Evolutionary conservation across 768 basidiomycete species (phyloP).

Genomic region (Termitomyces sp.): DNA sequence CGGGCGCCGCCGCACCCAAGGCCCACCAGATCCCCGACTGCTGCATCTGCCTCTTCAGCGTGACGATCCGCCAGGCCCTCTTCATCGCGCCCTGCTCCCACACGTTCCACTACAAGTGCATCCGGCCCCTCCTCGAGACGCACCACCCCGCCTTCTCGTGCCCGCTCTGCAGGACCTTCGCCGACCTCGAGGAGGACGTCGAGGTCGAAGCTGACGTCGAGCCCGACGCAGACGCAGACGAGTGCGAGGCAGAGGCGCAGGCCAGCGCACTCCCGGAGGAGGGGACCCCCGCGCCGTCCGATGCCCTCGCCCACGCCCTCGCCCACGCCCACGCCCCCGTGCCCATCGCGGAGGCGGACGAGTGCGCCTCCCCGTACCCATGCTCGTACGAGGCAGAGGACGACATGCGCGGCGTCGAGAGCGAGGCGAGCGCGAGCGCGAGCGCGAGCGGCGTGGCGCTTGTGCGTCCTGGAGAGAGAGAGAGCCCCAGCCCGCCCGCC

Average conservation of each 20-base stretch:
- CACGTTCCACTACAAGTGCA: conserved; percentile 95
- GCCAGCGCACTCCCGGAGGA: not conserved
- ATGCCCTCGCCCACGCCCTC: not conserved
- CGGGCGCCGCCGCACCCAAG: conserved; percentile 5
- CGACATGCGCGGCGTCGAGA: conserved; percentile 8
- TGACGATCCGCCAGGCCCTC: conserved; percentile 90
- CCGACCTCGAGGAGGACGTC: conserved; percentile 93
- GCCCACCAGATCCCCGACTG: conserved; percentile 61
- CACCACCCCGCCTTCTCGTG: conserved; percentile 94
- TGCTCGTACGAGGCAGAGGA: not conserved
- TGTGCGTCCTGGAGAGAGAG: not conserved
- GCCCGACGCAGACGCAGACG: not conserved
- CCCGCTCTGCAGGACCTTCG: conserved; percentile 91
- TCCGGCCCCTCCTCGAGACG: conserved; percentile 81
- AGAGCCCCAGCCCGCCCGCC: not conserved
- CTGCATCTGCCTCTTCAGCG: conserved; percentile 89
- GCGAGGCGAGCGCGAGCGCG: conserved; percentile 9
- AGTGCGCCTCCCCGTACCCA: not conserved
- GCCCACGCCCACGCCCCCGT: not conserved
- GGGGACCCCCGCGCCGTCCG: conserved; percentile 3
- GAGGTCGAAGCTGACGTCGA: conserved; percentile 41
- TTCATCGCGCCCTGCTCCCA: conserved; percentile 99
- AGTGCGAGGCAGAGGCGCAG: no score
- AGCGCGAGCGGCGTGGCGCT: not conserved
- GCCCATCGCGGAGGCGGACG: conserved; percentile 8